phyloP scores from a whole-genome alignment of 345 rosid genomes.

The Gossypium raimondii region DNA sequence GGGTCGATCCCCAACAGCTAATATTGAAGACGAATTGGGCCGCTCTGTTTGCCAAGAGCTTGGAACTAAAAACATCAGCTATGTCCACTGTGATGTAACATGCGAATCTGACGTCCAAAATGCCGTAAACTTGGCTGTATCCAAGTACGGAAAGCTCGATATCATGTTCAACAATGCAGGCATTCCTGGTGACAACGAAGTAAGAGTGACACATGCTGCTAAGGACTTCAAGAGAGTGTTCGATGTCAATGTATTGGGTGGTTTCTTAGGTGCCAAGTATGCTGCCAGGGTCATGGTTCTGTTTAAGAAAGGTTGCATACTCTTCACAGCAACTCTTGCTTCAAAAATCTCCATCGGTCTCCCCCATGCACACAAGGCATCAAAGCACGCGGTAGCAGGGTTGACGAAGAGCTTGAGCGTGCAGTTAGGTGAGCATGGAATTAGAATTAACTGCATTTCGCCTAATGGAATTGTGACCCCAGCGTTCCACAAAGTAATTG shows the following conservation, averaged over 20 bases:
- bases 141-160: slow-evolving; percentile 27
- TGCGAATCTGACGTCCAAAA: slow-evolving; percentile 20
- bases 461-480: background rate
- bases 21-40: slow-evolving; percentile 25
- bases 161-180: slow-evolving; percentile 29
- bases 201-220: background rate
- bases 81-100: slow-evolving; percentile 22
- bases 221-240: slow-evolving; percentile 18
- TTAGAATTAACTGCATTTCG: background rate
- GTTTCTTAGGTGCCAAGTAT: slow-evolving; percentile 32
- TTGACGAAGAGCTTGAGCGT: background rate
- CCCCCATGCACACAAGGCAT: slow-evolving; percentile 29
- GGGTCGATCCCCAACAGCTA: slow-evolving; percentile 9
- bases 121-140: slow-evolving; percentile 13
- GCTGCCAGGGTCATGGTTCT: slow-evolving; percentile 31
- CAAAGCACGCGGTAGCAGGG: background rate
- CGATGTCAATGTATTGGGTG: slow-evolving; percentile 17
- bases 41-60: background rate
- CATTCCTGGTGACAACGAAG: background rate
- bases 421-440: background rate
- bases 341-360: background rate
- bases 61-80: slow-evolving; percentile 12
- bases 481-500: background rate
- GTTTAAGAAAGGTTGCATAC: slow-evolving; percentile 6
- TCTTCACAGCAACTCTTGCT: slow-evolving; percentile 18